Conservation (phyloP, 2,329 filamentous ascomycete genomes). For the Colletotrichum sp. region DNA sequence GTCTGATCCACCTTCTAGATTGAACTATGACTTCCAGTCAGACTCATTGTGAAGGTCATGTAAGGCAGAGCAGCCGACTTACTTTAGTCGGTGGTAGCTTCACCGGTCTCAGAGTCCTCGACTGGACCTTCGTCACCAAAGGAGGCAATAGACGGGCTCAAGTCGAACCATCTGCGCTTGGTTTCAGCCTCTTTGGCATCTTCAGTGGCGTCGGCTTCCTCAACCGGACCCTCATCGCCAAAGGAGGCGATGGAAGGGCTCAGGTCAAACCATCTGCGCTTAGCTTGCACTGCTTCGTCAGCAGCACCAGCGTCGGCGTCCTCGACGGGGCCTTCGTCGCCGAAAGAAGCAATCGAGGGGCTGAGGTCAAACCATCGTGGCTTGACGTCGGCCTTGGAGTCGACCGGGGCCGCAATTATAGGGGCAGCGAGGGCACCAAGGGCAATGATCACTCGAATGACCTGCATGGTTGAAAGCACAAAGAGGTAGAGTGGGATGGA, state of each 20-base stretch:
- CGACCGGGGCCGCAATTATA: not conserved
- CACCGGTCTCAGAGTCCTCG: not conserved
- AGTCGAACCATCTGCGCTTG: not conserved
- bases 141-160: not conserved
- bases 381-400: not conserved
- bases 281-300: not conserved
- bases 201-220: not conserved
- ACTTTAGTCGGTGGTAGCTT: not conserved
- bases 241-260: not conserved
- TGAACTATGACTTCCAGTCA: no score
- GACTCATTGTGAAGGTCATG: not conserved
- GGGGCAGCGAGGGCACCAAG: not conserved
- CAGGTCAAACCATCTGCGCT: not conserved
- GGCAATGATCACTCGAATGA: not conserved
- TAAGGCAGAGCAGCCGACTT: fast-evolving
- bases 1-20: no score
- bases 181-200: not conserved
- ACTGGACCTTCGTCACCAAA: not conserved
- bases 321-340: not conserved
- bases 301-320: not conserved
- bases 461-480: not conserved
- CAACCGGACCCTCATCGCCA: not conserved
- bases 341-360: not conserved
- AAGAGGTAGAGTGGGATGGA: not conserved
- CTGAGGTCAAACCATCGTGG: not conserved